Evolutionary conservation across 805 yeast species (phyloP).

Genomic region (Cyberlindnera nakhonratchasimensis): DNA sequence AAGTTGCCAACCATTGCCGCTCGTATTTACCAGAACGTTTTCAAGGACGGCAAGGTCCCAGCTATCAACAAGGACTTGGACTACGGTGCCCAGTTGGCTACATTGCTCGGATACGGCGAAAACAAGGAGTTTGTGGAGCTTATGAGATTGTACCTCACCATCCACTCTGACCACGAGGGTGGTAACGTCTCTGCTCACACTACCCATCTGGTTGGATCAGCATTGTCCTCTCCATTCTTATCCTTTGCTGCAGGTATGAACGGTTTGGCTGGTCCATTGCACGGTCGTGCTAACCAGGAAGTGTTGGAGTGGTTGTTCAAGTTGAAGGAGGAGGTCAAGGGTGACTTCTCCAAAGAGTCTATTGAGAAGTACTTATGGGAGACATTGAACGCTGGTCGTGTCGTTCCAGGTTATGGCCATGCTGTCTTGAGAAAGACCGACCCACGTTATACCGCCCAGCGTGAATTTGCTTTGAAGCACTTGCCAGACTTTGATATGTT

Average conservation of each 20-base stretch:
- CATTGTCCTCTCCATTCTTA: conserved; percentile 73
- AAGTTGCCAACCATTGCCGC: conserved; percentile 80
- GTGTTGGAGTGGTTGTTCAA: conserved; percentile 77
- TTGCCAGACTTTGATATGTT: conserved; percentile 78
- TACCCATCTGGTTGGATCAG: conserved; percentile 82
- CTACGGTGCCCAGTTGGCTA: conserved; percentile 64
- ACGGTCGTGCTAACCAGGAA: conserved; percentile 87
- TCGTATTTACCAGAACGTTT: conserved; percentile 78
- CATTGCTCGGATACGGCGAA: conserved; percentile 51
- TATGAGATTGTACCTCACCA: conserved; percentile 75
- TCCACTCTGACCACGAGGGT: conserved; percentile 89
- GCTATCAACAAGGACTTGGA: conserved; percentile 52
- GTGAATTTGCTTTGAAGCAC: conserved; percentile 73
- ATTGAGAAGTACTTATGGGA: conserved; percentile 78
- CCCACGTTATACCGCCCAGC: conserved; percentile 83
- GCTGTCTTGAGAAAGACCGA: conserved; percentile 86
- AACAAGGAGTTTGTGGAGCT: conserved; percentile 72
- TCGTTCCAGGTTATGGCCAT: conserved; percentile 87
- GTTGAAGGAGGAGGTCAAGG: conserved; percentile 55
- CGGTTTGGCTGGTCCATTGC: conserved; percentile 86
- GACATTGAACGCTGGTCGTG: conserved; percentile 76
- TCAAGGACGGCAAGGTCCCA: conserved; percentile 71
- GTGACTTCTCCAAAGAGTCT: conserved; percentile 63
- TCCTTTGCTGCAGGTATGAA: conserved; percentile 79
- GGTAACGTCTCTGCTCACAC: conserved; percentile 88